Conservation (phyloP, 768 basidiomycete species). For the Panaeolus cyanescens region DNA sequence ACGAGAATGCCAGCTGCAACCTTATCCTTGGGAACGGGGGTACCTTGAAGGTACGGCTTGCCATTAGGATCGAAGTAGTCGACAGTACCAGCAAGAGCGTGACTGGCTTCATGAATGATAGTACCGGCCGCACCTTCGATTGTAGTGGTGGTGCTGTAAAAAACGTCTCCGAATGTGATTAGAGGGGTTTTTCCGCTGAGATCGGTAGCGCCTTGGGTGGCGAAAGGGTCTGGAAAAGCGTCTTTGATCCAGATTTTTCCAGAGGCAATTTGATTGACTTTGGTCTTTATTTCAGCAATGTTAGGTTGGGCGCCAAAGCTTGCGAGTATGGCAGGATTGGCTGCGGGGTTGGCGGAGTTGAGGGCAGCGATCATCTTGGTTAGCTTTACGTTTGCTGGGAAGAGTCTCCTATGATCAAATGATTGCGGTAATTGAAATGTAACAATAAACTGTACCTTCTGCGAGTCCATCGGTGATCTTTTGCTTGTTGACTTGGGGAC, state of each 20-base stretch:
- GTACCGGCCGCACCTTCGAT: constrained; percentile 4
- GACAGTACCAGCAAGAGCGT: not conserved
- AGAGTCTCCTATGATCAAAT: not conserved
- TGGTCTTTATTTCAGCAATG: constrained; percentile 5
- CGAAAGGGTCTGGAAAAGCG: not conserved
- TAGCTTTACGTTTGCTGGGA: constrained; percentile 6
- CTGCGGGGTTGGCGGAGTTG: not conserved
- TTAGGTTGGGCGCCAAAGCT: constrained; percentile 8
- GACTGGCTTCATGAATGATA: constrained; percentile 10
- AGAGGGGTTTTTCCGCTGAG: not conserved
- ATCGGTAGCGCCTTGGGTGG: constrained; percentile 8
- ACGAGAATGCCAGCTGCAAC: not conserved
- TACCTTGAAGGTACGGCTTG: not conserved
- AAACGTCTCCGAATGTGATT: constrained; percentile 4
- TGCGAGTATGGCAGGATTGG: constrained; percentile 1
- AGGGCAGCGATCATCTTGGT: constrained; percentile 2
- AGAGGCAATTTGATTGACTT: not conserved
- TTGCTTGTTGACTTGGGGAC: not conserved
- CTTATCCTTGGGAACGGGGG: not conserved
- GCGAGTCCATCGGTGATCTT: not conserved
- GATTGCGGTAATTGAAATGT: not conserved
- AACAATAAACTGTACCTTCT: not conserved
- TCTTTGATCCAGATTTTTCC: constrained; percentile 1
- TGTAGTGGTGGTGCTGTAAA: not conserved
- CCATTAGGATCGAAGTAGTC: constrained; percentile 9